Evolutionary conservation across 2,329 filamentous ascomycete genomes (phyloP), one percentile per base, ranked within the genome.

Genomic region (Fusarium annulatum): DNA sequence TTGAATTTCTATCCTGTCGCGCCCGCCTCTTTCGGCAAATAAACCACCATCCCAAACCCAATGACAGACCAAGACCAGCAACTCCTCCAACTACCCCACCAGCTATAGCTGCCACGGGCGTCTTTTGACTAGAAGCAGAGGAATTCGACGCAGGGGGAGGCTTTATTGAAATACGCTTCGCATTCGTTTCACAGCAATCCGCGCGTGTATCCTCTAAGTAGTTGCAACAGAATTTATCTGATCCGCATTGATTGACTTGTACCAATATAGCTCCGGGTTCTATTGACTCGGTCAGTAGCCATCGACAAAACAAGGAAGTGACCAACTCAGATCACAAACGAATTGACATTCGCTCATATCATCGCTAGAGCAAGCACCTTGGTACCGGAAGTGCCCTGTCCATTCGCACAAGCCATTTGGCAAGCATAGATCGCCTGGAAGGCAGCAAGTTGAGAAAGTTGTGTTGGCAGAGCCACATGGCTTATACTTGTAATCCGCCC

Each of bases 181-280:
- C n/a, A 43, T 43, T 1, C n/a, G 3, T 11, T 0, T 43, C 9
- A 43, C 41, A 43, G 15, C 15, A 43, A 18, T 43, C 41, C 3
- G 0, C 4, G 8, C 11, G 0, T 43, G 41, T 23, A 4, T 16
- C 2, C 0, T 43, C 3, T 2, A 1, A 43, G n/a, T 43, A 1
- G n/a, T 43, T 43, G n/a, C n/a, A 43, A 8, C 41, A 43, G 41
- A 43, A 43, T 43, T 43, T 43, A 18, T 43, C 5, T 18, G n/a
- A 43, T 15, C 41, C 41, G 41, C 41, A 43, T 23, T 43, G 41
- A 2, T 43, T 43, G 9, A 43, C 41, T 8, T 43, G 15, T 9
- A 43, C 6, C 15, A 43, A 7, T 43, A 41, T 0, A 6, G 14
- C 39, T 14, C 8, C 6, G 19, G 8, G 1, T 4, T 43, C 41